Base-by-base conservation (phyloP, 2,329 filamentous ascomycete species). In the Cladophialophora yegresii region DNA sequence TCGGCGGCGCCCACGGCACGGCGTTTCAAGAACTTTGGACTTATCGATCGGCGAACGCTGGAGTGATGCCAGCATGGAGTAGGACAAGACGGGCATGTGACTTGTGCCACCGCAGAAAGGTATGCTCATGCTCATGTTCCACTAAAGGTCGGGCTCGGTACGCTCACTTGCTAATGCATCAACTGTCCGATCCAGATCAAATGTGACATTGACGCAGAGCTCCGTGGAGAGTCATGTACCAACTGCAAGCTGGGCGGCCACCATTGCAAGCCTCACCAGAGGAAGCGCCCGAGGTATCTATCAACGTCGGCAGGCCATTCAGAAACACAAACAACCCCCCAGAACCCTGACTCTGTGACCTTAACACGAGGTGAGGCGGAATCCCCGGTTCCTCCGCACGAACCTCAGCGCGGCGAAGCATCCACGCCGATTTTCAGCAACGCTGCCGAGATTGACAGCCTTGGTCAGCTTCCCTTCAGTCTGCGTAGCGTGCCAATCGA, bases 41-140 rank as follows among this genome's bases (percentile, higher is more conserved):
- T n/a, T n/a, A n/a, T n/a, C n/a, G n/a, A 6, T 28, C 26, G 6
- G 26, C 26, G 26, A 28, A 28, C 3, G 3, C 26, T 28, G 26
- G 3, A 6, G 6, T 28, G 33, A 58, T 63, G 61, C 32, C 54
- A 10, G 26, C 26, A 30, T 36, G 12, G 1, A 58, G 16, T 33
- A 60, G 56, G 23, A 30, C n/a, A 1, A 49, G 32, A 30, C 60
- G 55, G 40, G 62, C 62, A 51, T 64, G 62, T 33, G 49, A 60
- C 20, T 49, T 60, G 33, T 64, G 62, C 23, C 62, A 64, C 50
- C 50, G 56, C 55, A 49, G 62, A 50, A 64, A 64, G 61, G 61
- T 63, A 62, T 28, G 13, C n/a, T n/a, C 6, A 33, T 22, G 45
- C 36, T 2, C 5, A 58, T 28, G 13, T 4, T 12, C 33, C 5